These are phyloP conservation scores for Kluyveromyces wickerhamii DNA, from an alignment of 805 yeast species.

Conservation along the genomic window DNA sequence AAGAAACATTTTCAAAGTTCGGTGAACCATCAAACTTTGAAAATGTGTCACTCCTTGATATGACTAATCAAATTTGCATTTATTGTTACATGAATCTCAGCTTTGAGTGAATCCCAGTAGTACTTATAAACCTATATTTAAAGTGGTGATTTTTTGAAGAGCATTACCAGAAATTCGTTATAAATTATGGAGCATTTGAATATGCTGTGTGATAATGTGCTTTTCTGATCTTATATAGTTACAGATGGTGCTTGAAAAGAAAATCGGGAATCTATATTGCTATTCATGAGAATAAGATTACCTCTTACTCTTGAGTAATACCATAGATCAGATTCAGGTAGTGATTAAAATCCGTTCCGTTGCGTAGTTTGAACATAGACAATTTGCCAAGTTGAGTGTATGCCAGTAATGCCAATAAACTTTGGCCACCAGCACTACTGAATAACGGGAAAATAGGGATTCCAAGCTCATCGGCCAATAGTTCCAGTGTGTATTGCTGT, in stretches of 20 bases:
- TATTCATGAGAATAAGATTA: slow-evolving; percentile 1
- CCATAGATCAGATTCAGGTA: slow-evolving; percentile 50
- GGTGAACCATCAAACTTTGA: too few species aligned
- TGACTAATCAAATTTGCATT: too few species aligned
- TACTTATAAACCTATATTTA: too few species aligned
- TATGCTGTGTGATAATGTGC: too few species aligned
- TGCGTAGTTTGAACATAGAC: slow-evolving; percentile 28
- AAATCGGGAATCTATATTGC: slow-evolving; percentile 1
- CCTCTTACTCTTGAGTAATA: slow-evolving; percentile 22
- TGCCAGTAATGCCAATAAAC: slow-evolving; percentile 55
- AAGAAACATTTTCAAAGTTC: too few species aligned
- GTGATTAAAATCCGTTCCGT: slow-evolving; percentile 31
- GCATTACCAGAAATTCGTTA: too few species aligned
- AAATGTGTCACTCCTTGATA: too few species aligned
- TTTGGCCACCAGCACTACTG: slow-evolving; percentile 55
- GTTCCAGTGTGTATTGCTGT: slow-evolving; percentile 36
- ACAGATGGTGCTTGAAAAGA: neutral
- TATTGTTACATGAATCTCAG: too few species aligned
- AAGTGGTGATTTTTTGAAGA: too few species aligned
- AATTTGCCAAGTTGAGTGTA: slow-evolving; percentile 45
- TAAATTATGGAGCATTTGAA: too few species aligned
- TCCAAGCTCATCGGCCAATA: slow-evolving; percentile 62
- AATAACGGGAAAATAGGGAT: slow-evolving; percentile 51
- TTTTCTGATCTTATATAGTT: slow-evolving; percentile 1
- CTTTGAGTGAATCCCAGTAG: too few species aligned